These are phyloP conservation scores for Zoysia matrella DNA, from an alignment of 202 grass and related monocot genomes.

Conservation along the genomic window DNA sequence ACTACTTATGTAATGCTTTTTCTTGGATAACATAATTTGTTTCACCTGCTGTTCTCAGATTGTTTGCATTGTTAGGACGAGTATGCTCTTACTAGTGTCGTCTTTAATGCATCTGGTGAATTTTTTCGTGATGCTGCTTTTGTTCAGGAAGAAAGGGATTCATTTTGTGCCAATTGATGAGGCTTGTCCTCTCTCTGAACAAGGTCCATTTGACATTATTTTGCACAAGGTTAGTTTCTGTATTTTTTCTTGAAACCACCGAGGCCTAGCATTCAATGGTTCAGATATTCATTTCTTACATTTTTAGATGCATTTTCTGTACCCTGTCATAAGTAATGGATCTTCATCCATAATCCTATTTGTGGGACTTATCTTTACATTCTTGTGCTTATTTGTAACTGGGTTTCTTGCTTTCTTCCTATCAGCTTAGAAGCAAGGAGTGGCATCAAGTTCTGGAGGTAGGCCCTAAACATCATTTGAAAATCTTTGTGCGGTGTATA, in stretches of 20 bases:
- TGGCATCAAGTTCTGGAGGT: slow-evolving; percentile 82
- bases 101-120: slow-evolving; percentile 10
- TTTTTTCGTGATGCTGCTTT: slow-evolving; percentile 11
- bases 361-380: not conserved
- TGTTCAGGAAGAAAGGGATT: slow-evolving; percentile 82
- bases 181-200: slow-evolving; percentile 59
- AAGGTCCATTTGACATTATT: slow-evolving; percentile 87
- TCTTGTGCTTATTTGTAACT: slow-evolving; percentile 11
- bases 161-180: slow-evolving; percentile 72
- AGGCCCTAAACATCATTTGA: slow-evolving; percentile 26
- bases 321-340: not conserved
- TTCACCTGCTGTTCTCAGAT: slow-evolving; percentile 9
- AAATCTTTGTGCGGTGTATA: slow-evolving; percentile 4
- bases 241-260: slow-evolving; percentile 9
- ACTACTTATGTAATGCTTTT: not conserved
- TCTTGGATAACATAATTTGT: not conserved
- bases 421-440: slow-evolving; percentile 60
- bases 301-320: not conserved
- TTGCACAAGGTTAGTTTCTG: slow-evolving; percentile 67
- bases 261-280: not conserved
- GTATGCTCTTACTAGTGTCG: not conserved
- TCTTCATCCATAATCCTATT: not conserved
- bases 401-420: slow-evolving; percentile 3
- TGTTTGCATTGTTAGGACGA: not conserved
- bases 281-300: slow-evolving; percentile 13